Evolutionary conservation across 2,329 filamentous ascomycete genomes (phyloP), one percentile per base, ranked within the genome.

Genomic region (Calcarisporium arbuscula): DNA sequence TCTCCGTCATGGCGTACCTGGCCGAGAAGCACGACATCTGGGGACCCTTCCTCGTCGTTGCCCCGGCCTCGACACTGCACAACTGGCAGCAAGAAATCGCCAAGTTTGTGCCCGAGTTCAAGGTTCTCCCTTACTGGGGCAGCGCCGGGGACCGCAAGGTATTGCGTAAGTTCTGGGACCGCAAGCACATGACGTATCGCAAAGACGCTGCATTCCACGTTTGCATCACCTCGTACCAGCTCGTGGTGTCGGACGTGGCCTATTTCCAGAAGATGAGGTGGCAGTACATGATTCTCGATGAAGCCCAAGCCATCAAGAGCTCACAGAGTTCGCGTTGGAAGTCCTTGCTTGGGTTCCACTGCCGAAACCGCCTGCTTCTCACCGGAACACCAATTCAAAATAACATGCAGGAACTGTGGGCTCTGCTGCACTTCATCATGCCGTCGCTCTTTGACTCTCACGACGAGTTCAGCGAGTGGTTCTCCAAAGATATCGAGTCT

Each of bases 281-380:
- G 92, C 92, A 96, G 64, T 96, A 98, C 68, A 98, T 98, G 92
- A 95, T 98, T 59, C 76, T 98, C 26, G 92, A 98, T 50, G 92
- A 98, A 62, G 92, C 92, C 2, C 92, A 98, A 57, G 92, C 92
- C 46, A 96, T 98, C 77, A 98, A 98, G 70, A 95, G 89, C 42
- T 95, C 92, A 1, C 80, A 85, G 52, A 95, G 88, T 67, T 95
- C 89, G 12, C 79, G 92, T 54, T 98, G 92, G 92, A 98, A 96
- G 74, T 89, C 84, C 46, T 63, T 98, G 45, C 71, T 98, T 30
- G 84, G 83, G 32, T 96, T 96, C 71, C 85, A 94, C 57, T 96
- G 90, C 64, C 84, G 92, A 41, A 98, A 96, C 62, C 80, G 92
- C 47, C 75, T 98, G 30, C 68, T 98, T 28, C 74, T 98, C 15